Base-by-base conservation (phyloP, 805 yeast species). In the Scheffersomyces ergatensis region DNA sequence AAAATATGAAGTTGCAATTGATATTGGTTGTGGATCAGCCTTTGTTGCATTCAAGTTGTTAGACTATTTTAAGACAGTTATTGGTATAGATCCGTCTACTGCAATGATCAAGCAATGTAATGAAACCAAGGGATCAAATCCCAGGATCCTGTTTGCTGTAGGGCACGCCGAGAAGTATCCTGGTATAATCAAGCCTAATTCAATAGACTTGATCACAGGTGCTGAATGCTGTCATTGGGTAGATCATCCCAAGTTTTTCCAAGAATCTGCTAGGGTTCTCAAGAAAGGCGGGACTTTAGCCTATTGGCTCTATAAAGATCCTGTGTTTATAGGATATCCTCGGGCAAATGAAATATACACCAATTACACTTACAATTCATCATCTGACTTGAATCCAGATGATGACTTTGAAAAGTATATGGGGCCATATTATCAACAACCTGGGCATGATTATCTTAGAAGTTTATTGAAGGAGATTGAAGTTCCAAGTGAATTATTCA, bases 141-240 rank as follows among this genome's bases (percentile, higher is more conserved):
- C 29, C 12, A 35, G 40, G 7, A 46, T 63, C 14, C 34, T 43
- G 17, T 65, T 64, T 39, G 19, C 39, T 19, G 46, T 46, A 3
- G 62, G 61, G 0, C 44, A 59, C 1, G 68, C 58, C 2, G 70
- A 64, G 37, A 21, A 40, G 11, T 47, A 55, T 1, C 67, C 70
- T 2, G 12, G 11, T 1, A 36, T 34, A 2, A 50, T 62, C 2
- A 33, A 35, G 2, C 37, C 47, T 0, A 42, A 50, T 8, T 57
- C 77, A 0, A 76, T 80, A 6, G 95, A 85, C 55, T 44, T 88
- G 50, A 67, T 88, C 12, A 76, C 89, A 2, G 85, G 83, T n/a
- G 95, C 90, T 0, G 89, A 89, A 56, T 84, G 89, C 43, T 79
- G 76, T n/a, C 97, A 89, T 61, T 89, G 96, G 96, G 76, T 87